Base-by-base conservation (phyloP, 176 grass and related monocot species). In the Musa beccarii region DNA sequence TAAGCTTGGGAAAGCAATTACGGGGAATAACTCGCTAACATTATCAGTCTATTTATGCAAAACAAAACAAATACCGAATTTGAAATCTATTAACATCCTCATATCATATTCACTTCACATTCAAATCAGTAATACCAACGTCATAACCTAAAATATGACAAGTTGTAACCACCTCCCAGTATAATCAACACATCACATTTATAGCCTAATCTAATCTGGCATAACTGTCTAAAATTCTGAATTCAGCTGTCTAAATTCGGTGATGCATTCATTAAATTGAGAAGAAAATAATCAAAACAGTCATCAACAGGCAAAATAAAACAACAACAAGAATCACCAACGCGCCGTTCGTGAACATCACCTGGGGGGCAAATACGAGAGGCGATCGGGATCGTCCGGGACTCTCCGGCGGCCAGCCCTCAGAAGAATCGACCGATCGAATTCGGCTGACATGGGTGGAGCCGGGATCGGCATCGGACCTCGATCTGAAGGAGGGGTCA, bases 341-440 rank as follows among this genome's bases (percentile, higher is more conserved):
- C 4, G 56, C 52, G 8, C 17, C 51, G 22, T 8, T 84, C 61
- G 80, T 79, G 77, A 81, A 81, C 78, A 2, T 85, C 77, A 91
- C 95, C 95, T 98, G 95, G 62, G 95, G 95, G 66, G 92, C 84
- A 78, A 98, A 98, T 86, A 98, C 87, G 80, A 90, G 88, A 67
- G 95, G 95, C 12, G 90, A 89, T 78, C 84, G 87, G 65, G 95
- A 89, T 65, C 80, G 84, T 49, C 84, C 84, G 13, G 90, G 84
- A 75, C 80, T 93, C 53, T 85, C 80, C 1, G 90, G 95, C 17
- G 95, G 88, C 72, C 86, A 93, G 63, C 34, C 51, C 2, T 79
- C 79, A 1, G 75, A 65, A 54, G 81, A 80, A 9, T 76, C 90
- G 8, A 77, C 86, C 12, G 86, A 94, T 78, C 72, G 69, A 50